These are phyloP conservation scores for Pinus tabuliformis DNA, from an alignment of 75 land plant genomes.

Conservation along the genomic window DNA sequence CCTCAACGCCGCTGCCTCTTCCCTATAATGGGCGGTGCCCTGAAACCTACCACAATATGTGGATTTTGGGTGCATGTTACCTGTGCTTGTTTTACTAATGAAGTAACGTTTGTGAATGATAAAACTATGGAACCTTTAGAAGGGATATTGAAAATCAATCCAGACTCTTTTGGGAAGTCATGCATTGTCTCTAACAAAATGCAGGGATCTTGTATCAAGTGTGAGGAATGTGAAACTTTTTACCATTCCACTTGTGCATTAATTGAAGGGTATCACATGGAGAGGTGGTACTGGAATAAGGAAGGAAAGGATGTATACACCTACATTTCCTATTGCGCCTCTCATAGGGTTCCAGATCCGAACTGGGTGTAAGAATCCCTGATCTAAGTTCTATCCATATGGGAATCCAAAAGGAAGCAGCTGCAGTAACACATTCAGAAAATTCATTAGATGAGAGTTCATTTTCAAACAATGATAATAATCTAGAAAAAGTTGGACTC, in stretches of 20 bases:
- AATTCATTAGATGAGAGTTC: no score
- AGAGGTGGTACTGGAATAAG: constrained; percentile 19
- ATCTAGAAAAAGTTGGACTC: no score
- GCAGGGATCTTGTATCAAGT: constrained; percentile 87
- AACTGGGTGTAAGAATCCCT: background rate
- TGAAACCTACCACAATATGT: constrained; percentile 75
- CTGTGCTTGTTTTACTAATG: constrained; percentile 94
- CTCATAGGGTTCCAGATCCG: background rate
- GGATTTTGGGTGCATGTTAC: constrained; percentile 90
- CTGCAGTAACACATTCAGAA: no score
- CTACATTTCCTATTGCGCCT: background rate
- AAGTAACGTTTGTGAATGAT: constrained; percentile 67
- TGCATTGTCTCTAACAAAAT: constrained; percentile 83
- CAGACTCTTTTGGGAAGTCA: constrained; percentile 54
- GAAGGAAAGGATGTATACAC: background rate
- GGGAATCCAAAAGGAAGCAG: background rate
- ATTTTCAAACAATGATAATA: no score
- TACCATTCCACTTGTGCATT: constrained; percentile 96
- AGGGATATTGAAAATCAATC: constrained; percentile 71
- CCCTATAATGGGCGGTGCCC: constrained; percentile 95
- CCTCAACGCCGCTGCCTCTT: constrained; percentile 89
- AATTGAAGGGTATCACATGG: constrained; percentile 86
- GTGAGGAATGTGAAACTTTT: constrained; percentile 63
- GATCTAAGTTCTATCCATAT: no score
- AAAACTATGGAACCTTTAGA: constrained; percentile 88